Conservation (phyloP, 108 stramenopile species). For the Thalassiosira profunda region DNA sequence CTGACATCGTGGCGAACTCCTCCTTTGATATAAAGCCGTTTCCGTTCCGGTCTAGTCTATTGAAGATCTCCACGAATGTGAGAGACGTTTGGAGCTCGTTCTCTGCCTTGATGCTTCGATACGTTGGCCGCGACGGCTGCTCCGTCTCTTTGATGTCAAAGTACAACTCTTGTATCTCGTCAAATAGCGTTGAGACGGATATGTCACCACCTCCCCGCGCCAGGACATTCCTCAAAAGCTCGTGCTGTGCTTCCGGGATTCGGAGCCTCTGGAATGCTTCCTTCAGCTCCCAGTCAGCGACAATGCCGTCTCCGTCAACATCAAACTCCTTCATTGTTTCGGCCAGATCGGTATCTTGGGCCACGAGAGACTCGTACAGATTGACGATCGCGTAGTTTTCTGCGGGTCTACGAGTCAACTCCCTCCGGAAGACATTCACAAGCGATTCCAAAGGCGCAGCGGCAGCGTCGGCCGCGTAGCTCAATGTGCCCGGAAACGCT, state of each 20-base stretch:
- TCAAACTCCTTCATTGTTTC: conserved; percentile 26
- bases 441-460: conserved; percentile 34
- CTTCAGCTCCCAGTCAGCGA: conserved; percentile 30
- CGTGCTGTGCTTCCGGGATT: conserved; percentile 20
- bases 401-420: conserved; percentile 21
- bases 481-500: conserved; percentile 29
- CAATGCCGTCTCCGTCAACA: conserved; percentile 29
- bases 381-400: conserved; percentile 30
- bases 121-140: conserved; percentile 3
- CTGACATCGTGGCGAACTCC: conserved; percentile 37
- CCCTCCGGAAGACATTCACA: conserved; percentile 7
- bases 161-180: conserved; percentile 40
- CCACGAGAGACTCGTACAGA: conserved; percentile 33
- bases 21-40: conserved; percentile 34
- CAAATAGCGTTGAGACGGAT: conserved; percentile 27
- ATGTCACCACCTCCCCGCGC: conserved; percentile 6
- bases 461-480: conserved; percentile 21
- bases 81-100: conserved; percentile 37
- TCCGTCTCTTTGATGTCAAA: conserved; percentile 28
- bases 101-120: conserved; percentile 1
- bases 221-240: conserved; percentile 3
- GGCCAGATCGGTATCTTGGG: conserved; percentile 6
- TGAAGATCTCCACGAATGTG: conserved; percentile 51
- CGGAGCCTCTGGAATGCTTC: conserved; percentile 24
- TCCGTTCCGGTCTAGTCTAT: conserved; percentile 25